A percentile compares a stretch with the other conserved stretches of the same genome.
Conservation (phyloP, 257 asterid genomes). For the Solanum pimpinellifolium region DNA sequence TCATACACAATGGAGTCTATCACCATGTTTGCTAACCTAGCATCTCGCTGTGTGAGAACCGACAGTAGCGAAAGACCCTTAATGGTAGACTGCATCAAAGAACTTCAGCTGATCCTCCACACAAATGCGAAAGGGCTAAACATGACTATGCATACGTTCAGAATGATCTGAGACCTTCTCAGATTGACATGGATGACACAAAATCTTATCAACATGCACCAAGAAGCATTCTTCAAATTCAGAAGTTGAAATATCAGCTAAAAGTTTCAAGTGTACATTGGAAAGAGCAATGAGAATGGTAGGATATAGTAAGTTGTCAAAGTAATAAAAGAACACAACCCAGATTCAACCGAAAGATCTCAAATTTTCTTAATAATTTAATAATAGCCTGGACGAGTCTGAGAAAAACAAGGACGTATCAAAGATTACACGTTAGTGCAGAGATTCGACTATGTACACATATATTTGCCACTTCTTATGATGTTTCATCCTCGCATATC, state of each 20-base stretch:
- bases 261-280: constrained; percentile 1
- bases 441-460: background rate
- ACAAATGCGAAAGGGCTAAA: constrained; percentile 57
- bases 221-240: background rate
- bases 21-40: constrained; percentile 71
- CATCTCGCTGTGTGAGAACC: constrained; percentile 64
- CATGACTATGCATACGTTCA: constrained; percentile 61
- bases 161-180: constrained; percentile 42
- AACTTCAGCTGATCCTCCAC: constrained; percentile 54
- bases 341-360: background rate
- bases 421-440: background rate
- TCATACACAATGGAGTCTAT: constrained; percentile 89
- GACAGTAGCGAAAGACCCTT: constrained; percentile 85
- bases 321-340: background rate
- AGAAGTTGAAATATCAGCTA: background rate
- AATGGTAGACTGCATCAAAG: constrained; percentile 67
- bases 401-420: background rate
- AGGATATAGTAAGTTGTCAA: background rate
- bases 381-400: background rate
- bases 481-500: background rate
- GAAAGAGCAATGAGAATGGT: background rate
- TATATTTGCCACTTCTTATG: background rate
- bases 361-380: background rate
- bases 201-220: background rate
- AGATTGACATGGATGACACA: background rate